phyloP scores from a whole-genome alignment of 1,139 yeast species.

The Geotrichum bryndzae region DNA sequence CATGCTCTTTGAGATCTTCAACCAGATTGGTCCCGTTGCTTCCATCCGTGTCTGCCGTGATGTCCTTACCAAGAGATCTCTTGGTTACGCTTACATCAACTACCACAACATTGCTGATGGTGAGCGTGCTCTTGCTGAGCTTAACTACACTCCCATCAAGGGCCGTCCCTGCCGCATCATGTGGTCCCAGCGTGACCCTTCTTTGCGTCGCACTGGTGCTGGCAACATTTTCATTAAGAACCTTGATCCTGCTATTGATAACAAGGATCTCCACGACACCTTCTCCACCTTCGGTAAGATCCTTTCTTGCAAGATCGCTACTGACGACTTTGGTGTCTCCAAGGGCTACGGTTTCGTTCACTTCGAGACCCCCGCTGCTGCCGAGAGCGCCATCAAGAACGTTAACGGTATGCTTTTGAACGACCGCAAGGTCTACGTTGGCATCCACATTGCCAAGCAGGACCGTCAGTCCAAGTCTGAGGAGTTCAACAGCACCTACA shows the following conservation, averaged over 20 bases:
- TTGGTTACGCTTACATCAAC: constrained; percentile 98
- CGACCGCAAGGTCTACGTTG: constrained; percentile 94
- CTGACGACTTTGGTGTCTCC: constrained; percentile 86
- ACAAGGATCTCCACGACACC: constrained; percentile 97
- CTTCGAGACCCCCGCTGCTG: constrained; percentile 89
- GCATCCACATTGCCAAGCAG: constrained; percentile 86
- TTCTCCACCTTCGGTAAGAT: constrained; percentile 96
- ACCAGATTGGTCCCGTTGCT: constrained; percentile 92
- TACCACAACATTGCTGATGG: constrained; percentile 88
- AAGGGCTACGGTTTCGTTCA: constrained; percentile 98
- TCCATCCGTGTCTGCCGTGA: constrained; percentile 99
- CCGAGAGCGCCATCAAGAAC: constrained; percentile 91
- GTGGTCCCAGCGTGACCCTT: constrained; percentile 99
- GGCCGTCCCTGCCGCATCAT: constrained; percentile 98
- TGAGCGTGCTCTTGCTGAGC: constrained; percentile 88
- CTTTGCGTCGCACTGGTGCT: constrained; percentile 90
- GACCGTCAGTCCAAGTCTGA: constrained; percentile 95
- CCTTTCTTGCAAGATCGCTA: constrained; percentile 95
- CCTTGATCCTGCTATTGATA: constrained; percentile 96
- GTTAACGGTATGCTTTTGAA: constrained; percentile 98
- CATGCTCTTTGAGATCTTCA: constrained; percentile 85
- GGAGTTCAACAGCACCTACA: constrained; percentile 87
- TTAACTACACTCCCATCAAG: constrained; percentile 89
- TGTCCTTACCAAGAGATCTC: constrained; percentile 92
- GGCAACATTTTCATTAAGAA: constrained; percentile 98